Conservation (phyloP, 179 eudicot genomes). For the Amaranthus tricolor region DNA sequence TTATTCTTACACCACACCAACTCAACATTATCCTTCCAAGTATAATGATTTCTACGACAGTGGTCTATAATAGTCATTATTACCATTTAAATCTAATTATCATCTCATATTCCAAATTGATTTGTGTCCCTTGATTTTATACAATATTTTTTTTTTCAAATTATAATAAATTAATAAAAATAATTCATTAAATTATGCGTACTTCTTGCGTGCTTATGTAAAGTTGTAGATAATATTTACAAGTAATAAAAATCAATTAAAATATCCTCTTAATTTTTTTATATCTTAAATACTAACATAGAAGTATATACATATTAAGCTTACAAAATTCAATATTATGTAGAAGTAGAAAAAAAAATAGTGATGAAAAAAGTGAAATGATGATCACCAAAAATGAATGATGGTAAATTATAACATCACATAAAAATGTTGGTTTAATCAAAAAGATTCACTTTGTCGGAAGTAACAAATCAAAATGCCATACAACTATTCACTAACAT, state of each 20-base stretch:
- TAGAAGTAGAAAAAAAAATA: constrained; percentile 5
- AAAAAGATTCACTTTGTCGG: constrained; percentile 40
- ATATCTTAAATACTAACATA: too few species aligned
- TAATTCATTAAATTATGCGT: too few species aligned
- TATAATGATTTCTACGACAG: constrained; percentile 37
- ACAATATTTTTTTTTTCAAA: too few species aligned
- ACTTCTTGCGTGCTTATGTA: too few species aligned
- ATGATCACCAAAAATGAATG: constrained; percentile 27
- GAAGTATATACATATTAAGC: too few species aligned
- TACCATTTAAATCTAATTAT: constrained; percentile 45
- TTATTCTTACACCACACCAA: constrained; percentile 42
- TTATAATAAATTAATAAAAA: too few species aligned
- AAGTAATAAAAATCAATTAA: too few species aligned
- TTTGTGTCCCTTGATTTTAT: constrained; percentile 10
- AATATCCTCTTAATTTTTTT: too few species aligned
- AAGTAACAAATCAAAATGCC: constrained; percentile 21
- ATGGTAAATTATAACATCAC: constrained; percentile 25
- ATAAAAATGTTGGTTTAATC: constrained; percentile 24
- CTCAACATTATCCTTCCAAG: constrained; percentile 44
- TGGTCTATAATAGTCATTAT: constrained; percentile 39
- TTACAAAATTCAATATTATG: too few species aligned
- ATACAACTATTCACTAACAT: constrained; percentile 27
- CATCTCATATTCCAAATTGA: constrained; percentile 17
- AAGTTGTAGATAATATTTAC: too few species aligned
- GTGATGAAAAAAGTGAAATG: constrained; percentile 14